phyloP scores from a whole-genome alignment of 2,329 filamentous ascomycete genomes.

The Fusarium continuum region DNA sequence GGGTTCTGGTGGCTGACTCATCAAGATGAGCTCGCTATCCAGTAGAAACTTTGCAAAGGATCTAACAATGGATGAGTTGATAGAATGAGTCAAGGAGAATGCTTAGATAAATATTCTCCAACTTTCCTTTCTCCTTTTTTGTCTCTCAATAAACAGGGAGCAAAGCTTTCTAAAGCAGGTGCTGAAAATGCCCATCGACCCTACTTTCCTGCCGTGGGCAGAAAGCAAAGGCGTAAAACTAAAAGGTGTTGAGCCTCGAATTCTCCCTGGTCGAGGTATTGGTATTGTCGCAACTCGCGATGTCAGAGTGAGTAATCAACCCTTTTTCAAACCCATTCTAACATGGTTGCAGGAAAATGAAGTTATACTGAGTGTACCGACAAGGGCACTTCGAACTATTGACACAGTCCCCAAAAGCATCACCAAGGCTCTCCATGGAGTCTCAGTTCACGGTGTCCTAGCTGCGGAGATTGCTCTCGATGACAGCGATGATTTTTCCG shows the following conservation, averaged over 20 bases:
- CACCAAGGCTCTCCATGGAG: slow-evolving; percentile 60
- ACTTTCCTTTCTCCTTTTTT: no score
- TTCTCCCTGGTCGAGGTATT: slow-evolving; percentile 76
- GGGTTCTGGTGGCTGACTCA: slow-evolving; percentile 20
- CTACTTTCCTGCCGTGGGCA: slow-evolving; percentile 71
- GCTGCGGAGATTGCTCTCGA: slow-evolving; percentile 73
- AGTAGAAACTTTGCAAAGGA: slow-evolving; percentile 22
- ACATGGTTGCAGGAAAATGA: slow-evolving; percentile 54
- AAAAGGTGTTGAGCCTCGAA: slow-evolving; percentile 71
- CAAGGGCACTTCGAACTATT: slow-evolving; percentile 69
- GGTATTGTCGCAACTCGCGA: slow-evolving; percentile 77
- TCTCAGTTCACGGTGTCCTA: slow-evolving; percentile 75
- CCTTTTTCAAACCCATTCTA: neutral
- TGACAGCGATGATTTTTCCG: slow-evolving; percentile 54
- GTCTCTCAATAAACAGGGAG: neutral
- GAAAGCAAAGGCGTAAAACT: slow-evolving; percentile 48
- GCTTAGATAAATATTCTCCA: neutral
- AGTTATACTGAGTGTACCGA: slow-evolving; percentile 71
- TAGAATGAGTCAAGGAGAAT: slow-evolving; percentile 17
- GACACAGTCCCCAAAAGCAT: slow-evolving; percentile 67
- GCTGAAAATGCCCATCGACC: slow-evolving; percentile 37
- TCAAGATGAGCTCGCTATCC: slow-evolving; percentile 13
- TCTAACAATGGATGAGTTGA: slow-evolving; percentile 4
- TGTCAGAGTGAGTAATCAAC: slow-evolving; percentile 63
- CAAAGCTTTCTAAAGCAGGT: neutral